A percentile compares a stretch with the other conserved stretches of the same genome.
Evolutionary conservation across 495 filamentous ascomycete genomes (phyloP).

Genomic region (Penicillium manginii): DNA sequence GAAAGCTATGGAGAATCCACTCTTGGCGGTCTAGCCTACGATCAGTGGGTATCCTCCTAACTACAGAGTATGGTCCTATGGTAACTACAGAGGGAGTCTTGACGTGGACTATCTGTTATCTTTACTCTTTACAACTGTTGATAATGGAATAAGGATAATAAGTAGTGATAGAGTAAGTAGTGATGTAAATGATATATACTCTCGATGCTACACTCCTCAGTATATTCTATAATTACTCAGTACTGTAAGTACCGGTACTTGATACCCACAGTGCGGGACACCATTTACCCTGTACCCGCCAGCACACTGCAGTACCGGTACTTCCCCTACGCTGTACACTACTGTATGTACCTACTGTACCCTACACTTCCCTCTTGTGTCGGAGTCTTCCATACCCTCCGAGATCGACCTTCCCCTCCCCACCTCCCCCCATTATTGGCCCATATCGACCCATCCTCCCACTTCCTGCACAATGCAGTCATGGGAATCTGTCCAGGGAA

Average conservation of each 20-base stretch:
- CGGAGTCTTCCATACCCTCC: conserved; percentile 5
- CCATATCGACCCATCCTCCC: conserved; percentile 1
- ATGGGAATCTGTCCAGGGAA: not conserved
- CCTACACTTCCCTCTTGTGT: not conserved
- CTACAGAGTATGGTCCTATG: conserved; percentile 23
- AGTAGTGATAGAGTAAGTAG: not conserved
- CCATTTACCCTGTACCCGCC: conserved; percentile 30
- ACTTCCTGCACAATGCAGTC: conserved; percentile 15
- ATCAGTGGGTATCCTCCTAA: conserved; percentile 14
- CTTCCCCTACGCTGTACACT: not conserved
- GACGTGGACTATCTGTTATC: not conserved
- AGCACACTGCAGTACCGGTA: conserved; percentile 11
- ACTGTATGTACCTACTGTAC: not conserved
- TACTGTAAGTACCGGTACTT: conserved; percentile 15
- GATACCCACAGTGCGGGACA: conserved; percentile 14
- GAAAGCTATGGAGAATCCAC: conserved; percentile 34
- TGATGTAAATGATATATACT: not conserved
- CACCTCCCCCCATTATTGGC: conserved; percentile 14
- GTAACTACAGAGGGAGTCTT: conserved; percentile 7
- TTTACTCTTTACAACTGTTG: too few species aligned
- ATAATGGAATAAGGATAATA: too few species aligned
- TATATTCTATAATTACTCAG: not conserved
- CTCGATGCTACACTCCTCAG: not conserved
- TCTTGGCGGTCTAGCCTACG: conserved; percentile 31
- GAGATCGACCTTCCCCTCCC: conserved; percentile 4